Conservation (phyloP, 2,329 filamentous ascomycete genomes). For the Orbilia quercus region DNA sequence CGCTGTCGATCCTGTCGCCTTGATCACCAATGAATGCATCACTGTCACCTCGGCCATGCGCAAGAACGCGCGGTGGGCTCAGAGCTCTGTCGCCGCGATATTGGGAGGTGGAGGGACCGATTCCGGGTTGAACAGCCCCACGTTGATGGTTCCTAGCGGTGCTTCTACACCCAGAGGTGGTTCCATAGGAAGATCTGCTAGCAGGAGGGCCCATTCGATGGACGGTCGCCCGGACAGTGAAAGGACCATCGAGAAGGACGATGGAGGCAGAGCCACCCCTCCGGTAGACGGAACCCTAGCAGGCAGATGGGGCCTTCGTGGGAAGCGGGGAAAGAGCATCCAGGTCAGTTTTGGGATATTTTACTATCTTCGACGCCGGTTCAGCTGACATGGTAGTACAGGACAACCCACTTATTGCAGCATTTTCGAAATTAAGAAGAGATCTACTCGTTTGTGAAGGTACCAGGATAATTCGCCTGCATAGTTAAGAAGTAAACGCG, state of each 20-base stretch:
- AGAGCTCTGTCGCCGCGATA: constrained; percentile 95
- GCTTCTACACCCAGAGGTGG: constrained; percentile 41
- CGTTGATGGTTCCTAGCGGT: constrained; percentile 52
- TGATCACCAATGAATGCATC: constrained; percentile 98
- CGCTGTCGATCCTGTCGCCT: constrained; percentile 86
- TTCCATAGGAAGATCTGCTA: constrained; percentile 55
- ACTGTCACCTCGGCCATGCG: constrained; percentile 98
- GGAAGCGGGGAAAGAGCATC: constrained; percentile 96
- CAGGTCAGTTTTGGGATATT: constrained; percentile 62
- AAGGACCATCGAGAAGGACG: constrained; percentile 56
- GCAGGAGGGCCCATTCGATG: constrained; percentile 64
- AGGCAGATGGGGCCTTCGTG: constrained; percentile 90
- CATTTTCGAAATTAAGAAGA: constrained; percentile 87
- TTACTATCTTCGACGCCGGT: not conserved
- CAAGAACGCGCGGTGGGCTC: constrained; percentile 94
- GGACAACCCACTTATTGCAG: constrained; percentile 95
- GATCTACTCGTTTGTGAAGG: constrained; percentile 88
- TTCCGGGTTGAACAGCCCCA: constrained; percentile 55
- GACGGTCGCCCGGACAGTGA: constrained; percentile 61
- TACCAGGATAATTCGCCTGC: constrained; percentile 62
- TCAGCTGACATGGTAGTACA: constrained; percentile 62
- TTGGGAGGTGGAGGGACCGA: constrained; percentile 75
- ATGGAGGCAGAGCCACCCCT: constrained; percentile 61
- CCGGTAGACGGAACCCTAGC: constrained; percentile 71
- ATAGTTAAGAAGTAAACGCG: constrained; percentile 11